A percentile compares a stretch with the other conserved stretches of the same genome.
Evolutionary conservation across 345 rosid genomes (phyloP).

Genomic region (Erucastrum elatum): DNA sequence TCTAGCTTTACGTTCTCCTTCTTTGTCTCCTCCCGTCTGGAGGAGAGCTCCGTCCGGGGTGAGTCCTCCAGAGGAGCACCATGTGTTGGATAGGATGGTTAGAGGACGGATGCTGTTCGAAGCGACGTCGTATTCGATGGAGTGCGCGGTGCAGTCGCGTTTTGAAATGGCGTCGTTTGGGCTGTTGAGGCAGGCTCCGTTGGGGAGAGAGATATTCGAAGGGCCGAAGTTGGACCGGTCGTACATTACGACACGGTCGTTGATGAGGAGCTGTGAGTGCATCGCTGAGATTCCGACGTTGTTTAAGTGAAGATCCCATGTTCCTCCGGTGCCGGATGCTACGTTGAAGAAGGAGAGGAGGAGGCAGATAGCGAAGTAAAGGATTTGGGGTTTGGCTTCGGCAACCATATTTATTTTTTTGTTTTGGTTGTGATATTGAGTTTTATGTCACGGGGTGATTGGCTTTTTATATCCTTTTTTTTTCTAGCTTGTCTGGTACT

Average conservation of each 20-base stretch:
- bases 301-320: slow-evolving; percentile 57
- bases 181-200: slow-evolving; percentile 54
- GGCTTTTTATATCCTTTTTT: not conserved
- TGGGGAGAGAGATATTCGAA: slow-evolving; percentile 67
- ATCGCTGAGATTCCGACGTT: slow-evolving; percentile 78
- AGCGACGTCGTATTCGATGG: slow-evolving; percentile 47
- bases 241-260: slow-evolving; percentile 76
- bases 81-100: slow-evolving; percentile 44
- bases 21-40: slow-evolving; percentile 68
- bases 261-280: slow-evolving; percentile 84
- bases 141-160: slow-evolving; percentile 70
- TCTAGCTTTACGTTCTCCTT: slow-evolving; percentile 61
- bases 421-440: slow-evolving; percentile 11
- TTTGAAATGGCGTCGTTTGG: slow-evolving; percentile 29
- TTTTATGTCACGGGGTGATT: slow-evolving; percentile 28
- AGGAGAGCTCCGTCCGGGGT: slow-evolving; percentile 54
- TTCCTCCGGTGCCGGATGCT: slow-evolving; percentile 51
- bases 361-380: slow-evolving; percentile 25
- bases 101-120: slow-evolving; percentile 49
- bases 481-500: slow-evolving; percentile 9
- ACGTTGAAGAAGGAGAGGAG: slow-evolving; percentile 9
- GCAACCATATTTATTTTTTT: slow-evolving; percentile 13
- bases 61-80: slow-evolving; percentile 58
- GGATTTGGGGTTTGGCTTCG: slow-evolving; percentile 24
- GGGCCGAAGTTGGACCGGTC: slow-evolving; percentile 82